Base-by-base conservation (phyloP, 805 yeast genomes). In the Starmera amethionina region DNA sequence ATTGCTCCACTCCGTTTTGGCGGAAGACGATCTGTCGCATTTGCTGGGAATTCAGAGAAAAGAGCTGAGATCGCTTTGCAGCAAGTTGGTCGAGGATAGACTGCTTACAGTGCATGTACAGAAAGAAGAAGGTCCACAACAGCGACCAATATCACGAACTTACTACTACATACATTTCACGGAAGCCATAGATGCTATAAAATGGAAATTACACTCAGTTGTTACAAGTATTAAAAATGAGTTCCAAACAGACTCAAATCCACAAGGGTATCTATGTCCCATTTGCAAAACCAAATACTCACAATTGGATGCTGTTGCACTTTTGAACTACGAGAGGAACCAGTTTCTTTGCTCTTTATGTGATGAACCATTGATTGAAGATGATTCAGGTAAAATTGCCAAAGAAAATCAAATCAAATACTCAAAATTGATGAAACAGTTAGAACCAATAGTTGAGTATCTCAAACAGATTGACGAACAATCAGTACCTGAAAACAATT, bases 181-280 rank as follows among this genome's bases (percentile, higher is more conserved):
- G 3, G 95, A 88, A 59, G 95, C 97, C 0, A 85, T 93, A 33
- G 98, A 93, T 63, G 78, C 96, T 4, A 78, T 93, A 56, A 93
- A 93, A 62, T 93, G 97, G 97, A 88, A 89, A 55, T 84, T 90
- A 43, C 96, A 90, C 58, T 76, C 84, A 36, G 72, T 93, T 25
- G 97, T 86, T 12, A 81, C 80, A 49, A 59, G 70, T 40, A 69
- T 89, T 41, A 86, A 86, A 55, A 85, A 82, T 46, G 95, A 88
- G 52, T 73, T 90, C 63, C 79, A 86, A 39, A 83, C 79, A 47
- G 84, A 82, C 52, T 79, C 87, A 22, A 89, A 87, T 49, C 95
- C 97, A 2, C 95, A 93, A 54, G 98, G 97, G 3, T 93, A 84
- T 56, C 72, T 85, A 43, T 93, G 98, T 57, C 89, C 95, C 8